Conservation (phyloP, 2,329 filamentous ascomycete genomes). For the Diaporthe capsici region DNA sequence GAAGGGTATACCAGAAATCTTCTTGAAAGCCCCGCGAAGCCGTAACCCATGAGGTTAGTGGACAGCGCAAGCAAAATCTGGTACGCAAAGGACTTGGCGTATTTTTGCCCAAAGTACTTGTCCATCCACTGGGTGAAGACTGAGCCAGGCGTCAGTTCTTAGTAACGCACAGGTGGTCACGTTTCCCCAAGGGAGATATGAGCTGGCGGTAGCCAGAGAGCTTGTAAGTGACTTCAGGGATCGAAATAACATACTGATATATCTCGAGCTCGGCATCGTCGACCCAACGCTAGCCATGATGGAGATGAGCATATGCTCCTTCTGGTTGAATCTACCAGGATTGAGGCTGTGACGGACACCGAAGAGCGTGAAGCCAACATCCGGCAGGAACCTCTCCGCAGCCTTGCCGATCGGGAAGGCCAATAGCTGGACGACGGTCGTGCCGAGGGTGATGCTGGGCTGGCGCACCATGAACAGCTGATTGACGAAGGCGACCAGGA, state of each 20-base stretch:
- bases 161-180: not conserved
- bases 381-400: slow-evolving; percentile 65
- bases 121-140: slow-evolving; percentile 24
- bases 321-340: slow-evolving; percentile 70
- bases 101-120: slow-evolving; percentile 53
- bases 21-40: slow-evolving; percentile 64
- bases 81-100: slow-evolving; percentile 62
- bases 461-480: slow-evolving; percentile 71
- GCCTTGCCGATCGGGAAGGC: slow-evolving; percentile 68
- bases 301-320: slow-evolving; percentile 71
- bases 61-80: slow-evolving; percentile 64
- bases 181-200: not conserved
- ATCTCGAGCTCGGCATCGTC: slow-evolving; percentile 58
- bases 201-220: not conserved
- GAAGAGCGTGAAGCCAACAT: slow-evolving; percentile 63
- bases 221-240: not conserved
- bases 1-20: slow-evolving; percentile 65
- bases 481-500: slow-evolving; percentile 65
- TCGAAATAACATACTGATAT: slow-evolving; percentile 65
- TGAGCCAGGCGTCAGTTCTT: slow-evolving; percentile 17
- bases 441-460: slow-evolving; percentile 66
- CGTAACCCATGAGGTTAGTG: slow-evolving; percentile 69
- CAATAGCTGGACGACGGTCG: slow-evolving; percentile 70
- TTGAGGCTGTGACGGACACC: slow-evolving; percentile 66
- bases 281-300: slow-evolving; percentile 71